Evolutionary conservation across 345 rosid species (phyloP).

Genomic region (Camelina laxa): DNA sequence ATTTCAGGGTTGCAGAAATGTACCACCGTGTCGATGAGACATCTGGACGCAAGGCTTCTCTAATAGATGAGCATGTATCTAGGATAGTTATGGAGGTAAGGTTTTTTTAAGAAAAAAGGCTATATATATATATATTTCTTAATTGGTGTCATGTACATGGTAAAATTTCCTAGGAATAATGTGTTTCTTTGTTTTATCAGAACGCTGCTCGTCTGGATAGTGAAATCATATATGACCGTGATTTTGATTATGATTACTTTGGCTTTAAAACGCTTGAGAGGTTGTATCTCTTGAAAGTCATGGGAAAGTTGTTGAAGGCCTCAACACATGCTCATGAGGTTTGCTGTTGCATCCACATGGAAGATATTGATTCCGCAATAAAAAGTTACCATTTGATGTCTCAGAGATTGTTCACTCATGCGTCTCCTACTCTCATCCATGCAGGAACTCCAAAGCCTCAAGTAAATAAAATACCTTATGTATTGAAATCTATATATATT

Average conservation of each 20-base stretch:
- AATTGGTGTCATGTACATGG: neutral
- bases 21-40: neutral
- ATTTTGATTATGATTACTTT: constrained; percentile 91
- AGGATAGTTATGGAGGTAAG: neutral
- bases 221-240: constrained; percentile 90
- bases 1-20: neutral
- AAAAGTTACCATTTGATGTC: constrained; percentile 92
- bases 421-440: constrained; percentile 91
- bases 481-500: neutral
- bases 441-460: constrained; percentile 93
- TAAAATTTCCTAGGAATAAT: too few species aligned
- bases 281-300: constrained; percentile 83
- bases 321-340: constrained; percentile 97
- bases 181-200: constrained; percentile 43
- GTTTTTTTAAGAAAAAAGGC: too few species aligned
- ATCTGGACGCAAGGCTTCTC: neutral
- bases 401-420: constrained; percentile 97
- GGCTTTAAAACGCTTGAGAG: constrained; percentile 95
- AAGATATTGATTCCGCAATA: constrained; percentile 75
- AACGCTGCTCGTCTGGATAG: constrained; percentile 83
- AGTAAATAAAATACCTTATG: constrained; percentile 39
- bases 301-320: constrained; percentile 92
- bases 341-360: constrained; percentile 85
- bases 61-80: neutral
- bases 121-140: neutral